Base-by-base conservation (phyloP, 163 green algal species). In the Chloroidium sp. region DNA sequence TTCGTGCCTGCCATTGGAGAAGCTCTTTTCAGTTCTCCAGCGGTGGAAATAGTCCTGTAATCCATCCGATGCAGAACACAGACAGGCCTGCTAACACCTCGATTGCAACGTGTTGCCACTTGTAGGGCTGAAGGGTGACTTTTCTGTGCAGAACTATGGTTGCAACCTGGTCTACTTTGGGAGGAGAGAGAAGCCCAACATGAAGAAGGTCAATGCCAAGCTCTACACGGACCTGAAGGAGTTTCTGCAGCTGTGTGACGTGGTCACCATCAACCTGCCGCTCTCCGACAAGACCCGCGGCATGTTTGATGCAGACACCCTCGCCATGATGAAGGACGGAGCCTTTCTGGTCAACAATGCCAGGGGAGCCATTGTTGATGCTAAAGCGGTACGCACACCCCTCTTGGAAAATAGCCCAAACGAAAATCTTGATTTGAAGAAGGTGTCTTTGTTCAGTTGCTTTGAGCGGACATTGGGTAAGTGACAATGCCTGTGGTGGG, bases 311-410 rank as follows among this genome's bases (percentile, higher is more conserved):
- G 74, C 83, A n/a, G 80, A 87, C 57, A 62, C 59, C 0, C 68
- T 87, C 59, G 68, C 62, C 14, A 84, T 82, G 75, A 87, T 87
- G 83, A 87, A 87, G 83, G 68, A 80, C 12, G 83, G 83, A 13
- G 64, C 83, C 61, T 85, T 61, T 2, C 62, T 87, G 80, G 59
- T 87, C 68, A 87, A 87, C 78, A 83, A 69, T 59, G 78, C 83
- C 1, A 74, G 83, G 60, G 83, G 83, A n/a, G 78, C 72, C 12
- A 87, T 87, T 58, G 62, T 59, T 10, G 78, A 87, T 58, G 58
- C 1, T 1, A 75, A 83, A 62, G 83, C 80, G 1, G 36, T 36
- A 36, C 36, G 36, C 36, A 36, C 36, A 36, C 36, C 36, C 36
- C 36, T 36, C 36, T 36, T 36, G 36, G 36, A 36, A 36, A 36